Evolutionary conservation across 768 basidiomycete species (phyloP).

Genomic region (Boletellus ananiceps): DNA sequence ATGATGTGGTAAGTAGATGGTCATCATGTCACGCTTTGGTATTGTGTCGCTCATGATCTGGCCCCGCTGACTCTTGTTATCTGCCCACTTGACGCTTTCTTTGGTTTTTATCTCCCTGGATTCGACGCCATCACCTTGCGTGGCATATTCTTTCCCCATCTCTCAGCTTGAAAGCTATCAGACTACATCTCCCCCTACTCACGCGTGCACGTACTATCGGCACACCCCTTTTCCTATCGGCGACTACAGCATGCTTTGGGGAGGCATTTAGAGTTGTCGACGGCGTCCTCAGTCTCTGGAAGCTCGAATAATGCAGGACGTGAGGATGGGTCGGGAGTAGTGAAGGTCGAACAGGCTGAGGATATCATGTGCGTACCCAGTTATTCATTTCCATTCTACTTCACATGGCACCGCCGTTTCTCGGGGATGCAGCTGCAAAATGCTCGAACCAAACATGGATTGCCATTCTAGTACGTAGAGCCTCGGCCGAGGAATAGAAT

Average conservation of each 20-base stretch:
- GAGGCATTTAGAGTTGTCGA: constrained; percentile 88
- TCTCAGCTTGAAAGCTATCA: constrained; percentile 51
- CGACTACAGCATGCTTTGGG: constrained; percentile 84
- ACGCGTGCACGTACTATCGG: constrained; percentile 72
- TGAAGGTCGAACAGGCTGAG: constrained; percentile 58
- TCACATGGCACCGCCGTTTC: background rate
- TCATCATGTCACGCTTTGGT: background rate
- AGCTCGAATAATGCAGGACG: constrained; percentile 1
- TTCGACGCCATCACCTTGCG: background rate
- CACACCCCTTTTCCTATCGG: constrained; percentile 69
- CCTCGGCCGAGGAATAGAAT: no score
- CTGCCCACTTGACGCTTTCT: background rate
- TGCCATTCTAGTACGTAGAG: no score
- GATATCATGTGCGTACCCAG: constrained; percentile 68
- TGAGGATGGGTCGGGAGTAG: constrained; percentile 13
- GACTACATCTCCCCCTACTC: constrained; percentile 84
- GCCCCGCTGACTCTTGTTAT: background rate
- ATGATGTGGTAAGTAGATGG: constrained; percentile 65
- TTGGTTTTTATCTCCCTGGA: background rate
- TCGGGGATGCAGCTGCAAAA: constrained; percentile 60
- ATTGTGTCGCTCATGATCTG: background rate
- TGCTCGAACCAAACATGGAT: constrained; percentile 98
- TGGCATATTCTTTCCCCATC: background rate
- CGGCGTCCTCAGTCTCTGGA: constrained; percentile 52
- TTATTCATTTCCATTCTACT: background rate